Evolutionary conservation across 805 yeast genomes (phyloP), one percentile per base, ranked within the genome.

Genomic region (Ogataea allantospora): DNA sequence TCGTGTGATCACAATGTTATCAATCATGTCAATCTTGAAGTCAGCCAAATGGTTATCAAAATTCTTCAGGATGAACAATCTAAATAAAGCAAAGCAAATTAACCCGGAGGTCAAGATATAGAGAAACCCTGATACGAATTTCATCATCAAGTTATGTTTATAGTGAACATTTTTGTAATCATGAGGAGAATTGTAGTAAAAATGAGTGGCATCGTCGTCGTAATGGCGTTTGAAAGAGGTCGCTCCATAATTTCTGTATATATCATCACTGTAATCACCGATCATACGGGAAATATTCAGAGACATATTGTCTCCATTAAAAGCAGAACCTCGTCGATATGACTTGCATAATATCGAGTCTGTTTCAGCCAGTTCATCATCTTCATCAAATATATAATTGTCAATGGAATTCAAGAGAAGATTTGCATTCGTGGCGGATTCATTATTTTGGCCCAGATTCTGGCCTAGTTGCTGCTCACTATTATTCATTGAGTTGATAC

Each of bases 1-100:
- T 18, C 58, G 59, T 27, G 60, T 58, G 7, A 62, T 48, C 23
- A 63, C 49, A 5, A 62, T 45, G 30, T 56, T 59, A 8, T 58
- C 57, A 4, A 63, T 29, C 5, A 43, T 42, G 2, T 30, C 33
- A 7, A 63, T 47, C 9, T 47, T 43, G 40, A 63, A 60, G 11
- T 44, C 40, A 0, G 32, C 27, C 7, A 63, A 30, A 20, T 50
- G 50, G 38, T 57, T 57, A 27, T 58, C 54, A 24, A 53, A 53
- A 30, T 55, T 52, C 28, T 52, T 55, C 24, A 61, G 27, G 2
- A 56, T 39, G 10, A 61, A 20, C 3, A 62, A 7, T 27, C 56
- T 47, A 7, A 51, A 11, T 0, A 42, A 29, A 2, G 41, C 35
- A 7, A 50, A 20, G 1, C 50, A 4, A 6, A 50, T 5, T 3